phyloP scores from a whole-genome alignment of 192 early-diverging fungal genomes.

The Mortierella alpina region DNA sequence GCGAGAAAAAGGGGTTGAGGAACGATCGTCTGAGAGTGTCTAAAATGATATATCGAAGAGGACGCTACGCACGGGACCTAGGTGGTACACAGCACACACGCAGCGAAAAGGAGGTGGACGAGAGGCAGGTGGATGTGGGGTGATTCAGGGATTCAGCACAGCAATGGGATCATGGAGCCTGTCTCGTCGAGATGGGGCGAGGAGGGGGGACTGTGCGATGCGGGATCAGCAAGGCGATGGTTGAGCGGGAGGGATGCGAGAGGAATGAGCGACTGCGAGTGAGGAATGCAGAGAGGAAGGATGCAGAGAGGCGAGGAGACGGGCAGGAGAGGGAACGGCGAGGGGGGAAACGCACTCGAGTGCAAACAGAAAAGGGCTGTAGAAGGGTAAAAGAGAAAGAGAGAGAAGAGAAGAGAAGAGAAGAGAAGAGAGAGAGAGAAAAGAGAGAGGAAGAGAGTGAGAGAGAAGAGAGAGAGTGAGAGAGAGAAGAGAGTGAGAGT shows the following conservation, averaged over 20 bases:
- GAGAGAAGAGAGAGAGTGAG: constrained; percentile 5
- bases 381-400: neutral
- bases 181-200: neutral
- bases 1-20: neutral
- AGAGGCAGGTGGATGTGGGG: too few relatives aligned
- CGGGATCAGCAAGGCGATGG: neutral
- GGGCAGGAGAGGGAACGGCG: neutral
- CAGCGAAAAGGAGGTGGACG: too few relatives aligned
- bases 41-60: neutral
- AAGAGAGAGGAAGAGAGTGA: neutral
- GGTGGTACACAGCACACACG: too few relatives aligned
- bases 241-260: neutral
- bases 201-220: neutral
- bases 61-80: too few relatives aligned
- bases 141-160: too few relatives aligned
- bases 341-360: neutral
- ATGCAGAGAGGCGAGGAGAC: neutral
- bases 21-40: neutral
- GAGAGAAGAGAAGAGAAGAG: constrained; percentile 1
- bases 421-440: neutral
- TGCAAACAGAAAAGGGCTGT: neutral
- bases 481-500: neutral
- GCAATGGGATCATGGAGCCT: too few relatives aligned
- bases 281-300: neutral
- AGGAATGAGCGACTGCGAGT: neutral